These are phyloP conservation scores for Jatropha multifida DNA, from an alignment of 441 rosid species.

Conservation along the genomic window DNA sequence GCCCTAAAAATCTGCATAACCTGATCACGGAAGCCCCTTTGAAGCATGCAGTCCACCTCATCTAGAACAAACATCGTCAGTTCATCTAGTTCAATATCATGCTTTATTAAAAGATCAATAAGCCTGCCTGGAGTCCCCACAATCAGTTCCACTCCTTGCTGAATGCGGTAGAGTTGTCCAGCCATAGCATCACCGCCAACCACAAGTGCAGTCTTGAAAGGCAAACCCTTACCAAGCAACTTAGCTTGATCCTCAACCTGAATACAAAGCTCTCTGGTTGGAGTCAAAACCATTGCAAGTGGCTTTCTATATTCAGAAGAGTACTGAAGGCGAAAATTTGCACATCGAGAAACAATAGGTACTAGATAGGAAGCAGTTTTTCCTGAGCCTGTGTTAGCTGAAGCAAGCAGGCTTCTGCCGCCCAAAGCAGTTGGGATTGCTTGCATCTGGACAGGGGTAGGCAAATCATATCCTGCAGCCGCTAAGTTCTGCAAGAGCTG, in stretches of 20 bases:
- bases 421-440: conserved; percentile 73
- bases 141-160: conserved; percentile 78
- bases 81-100: conserved; percentile 52
- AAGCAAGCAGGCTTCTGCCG: conserved; percentile 69
- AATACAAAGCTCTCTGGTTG: conserved; percentile 84
- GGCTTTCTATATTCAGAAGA: conserved; percentile 41
- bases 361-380: conserved; percentile 87
- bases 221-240: conserved; percentile 81
- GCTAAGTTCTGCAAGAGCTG: conserved; percentile 68
- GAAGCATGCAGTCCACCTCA: conserved; percentile 94
- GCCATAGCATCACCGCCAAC: conserved; percentile 89
- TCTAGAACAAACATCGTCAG: conserved; percentile 60
- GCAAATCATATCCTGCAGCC: conserved; percentile 67
- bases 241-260: conserved; percentile 94
- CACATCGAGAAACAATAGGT: conserved; percentile 66
- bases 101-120: conserved; percentile 71
- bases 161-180: conserved; percentile 70
- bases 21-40: conserved; percentile 83
- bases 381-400: conserved; percentile 85
- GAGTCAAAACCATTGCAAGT: conserved; percentile 69
- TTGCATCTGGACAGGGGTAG: conserved; percentile 91
- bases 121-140: conserved; percentile 90
- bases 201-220: conserved; percentile 87
- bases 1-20: conserved; percentile 85
- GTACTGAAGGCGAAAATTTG: conserved; percentile 37